Conservation (phyloP, 495 filamentous ascomycete genomes). For the Astrothelium macrocarpum region DNA sequence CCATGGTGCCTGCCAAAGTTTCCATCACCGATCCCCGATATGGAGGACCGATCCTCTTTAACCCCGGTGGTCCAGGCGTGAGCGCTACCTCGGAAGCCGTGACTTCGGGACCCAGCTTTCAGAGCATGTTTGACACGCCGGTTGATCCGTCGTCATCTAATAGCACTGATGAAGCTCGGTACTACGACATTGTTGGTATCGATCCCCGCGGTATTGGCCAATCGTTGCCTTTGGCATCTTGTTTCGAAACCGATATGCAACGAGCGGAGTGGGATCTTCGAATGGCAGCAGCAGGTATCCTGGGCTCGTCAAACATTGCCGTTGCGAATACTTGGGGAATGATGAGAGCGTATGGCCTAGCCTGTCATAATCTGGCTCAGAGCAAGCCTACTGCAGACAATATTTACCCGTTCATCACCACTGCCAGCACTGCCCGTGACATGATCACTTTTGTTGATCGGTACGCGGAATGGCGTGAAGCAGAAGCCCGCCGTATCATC, state of each 20-base stretch:
- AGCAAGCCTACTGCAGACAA: not conserved
- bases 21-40: conserved; percentile 30
- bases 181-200: conserved; percentile 45
- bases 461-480: not conserved
- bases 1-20: conserved; percentile 31
- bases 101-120: conserved; percentile 15
- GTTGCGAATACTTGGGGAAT: not conserved
- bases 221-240: conserved; percentile 32
- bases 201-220: conserved; percentile 35
- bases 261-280: not conserved
- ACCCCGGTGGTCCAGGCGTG: conserved; percentile 36
- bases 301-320: not conserved
- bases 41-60: conserved; percentile 31
- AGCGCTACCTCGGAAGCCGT: conserved; percentile 27
- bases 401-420: not conserved
- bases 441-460: not conserved
- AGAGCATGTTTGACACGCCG: conserved; percentile 33
- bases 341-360: not conserved
- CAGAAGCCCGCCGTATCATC: not conserved
- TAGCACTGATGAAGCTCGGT: conserved; percentile 20
- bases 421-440: not conserved
- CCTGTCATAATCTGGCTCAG: not conserved
- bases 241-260: conserved; percentile 26
- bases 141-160: not conserved
- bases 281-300: not conserved